Percentiles rank a stretch among this genome's conserved stretches.
Evolutionary conservation across 192 early-diverging fungal genomes (phyloP).

Genomic region (Rhizophagus sp.): DNA sequence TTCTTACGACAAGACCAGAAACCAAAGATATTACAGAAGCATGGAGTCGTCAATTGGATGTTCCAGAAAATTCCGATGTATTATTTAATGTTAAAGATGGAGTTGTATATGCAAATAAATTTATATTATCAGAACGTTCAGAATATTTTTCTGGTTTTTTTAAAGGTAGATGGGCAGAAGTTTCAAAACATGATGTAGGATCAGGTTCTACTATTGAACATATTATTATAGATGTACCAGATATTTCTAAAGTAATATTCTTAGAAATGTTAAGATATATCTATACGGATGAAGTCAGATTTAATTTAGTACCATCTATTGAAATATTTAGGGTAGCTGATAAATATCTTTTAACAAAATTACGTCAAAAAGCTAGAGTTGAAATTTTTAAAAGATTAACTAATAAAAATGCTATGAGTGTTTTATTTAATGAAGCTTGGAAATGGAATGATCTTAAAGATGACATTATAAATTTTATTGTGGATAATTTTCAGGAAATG

Average conservation of each 20-base stretch:
- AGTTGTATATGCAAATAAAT: conserved; percentile 1
- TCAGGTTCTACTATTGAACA: neutral
- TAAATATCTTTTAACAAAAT: conserved; percentile 13
- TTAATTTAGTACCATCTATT: neutral
- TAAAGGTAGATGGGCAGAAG: conserved; percentile 1
- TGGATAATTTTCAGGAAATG: conserved; percentile 9
- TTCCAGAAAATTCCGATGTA: conserved; percentile 14
- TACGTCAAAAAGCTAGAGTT: neutral
- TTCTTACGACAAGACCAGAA: neutral
- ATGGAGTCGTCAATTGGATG: conserved; percentile 9
- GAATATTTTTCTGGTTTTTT: conserved; percentile 16
- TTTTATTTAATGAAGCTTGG: conserved; percentile 7
- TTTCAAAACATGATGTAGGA: too few species aligned
- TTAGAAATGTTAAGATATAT: conserved; percentile 17
- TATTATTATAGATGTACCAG: conserved; percentile 1
- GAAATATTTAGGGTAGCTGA: conserved; percentile 8
- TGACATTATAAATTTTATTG: conserved; percentile 9
- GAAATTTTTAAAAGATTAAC: conserved; percentile 3
- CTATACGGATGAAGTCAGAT: neutral
- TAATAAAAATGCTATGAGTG: neutral
- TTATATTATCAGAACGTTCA: conserved; percentile 1
- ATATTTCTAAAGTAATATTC: neutral
- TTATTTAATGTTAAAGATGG: conserved; percentile 6
- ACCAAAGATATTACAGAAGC: conserved; percentile 12
- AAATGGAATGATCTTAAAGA: conserved; percentile 25